Conservation (phyloP, 768 basidiomycete species). For the Pisolithus orientalis region DNA sequence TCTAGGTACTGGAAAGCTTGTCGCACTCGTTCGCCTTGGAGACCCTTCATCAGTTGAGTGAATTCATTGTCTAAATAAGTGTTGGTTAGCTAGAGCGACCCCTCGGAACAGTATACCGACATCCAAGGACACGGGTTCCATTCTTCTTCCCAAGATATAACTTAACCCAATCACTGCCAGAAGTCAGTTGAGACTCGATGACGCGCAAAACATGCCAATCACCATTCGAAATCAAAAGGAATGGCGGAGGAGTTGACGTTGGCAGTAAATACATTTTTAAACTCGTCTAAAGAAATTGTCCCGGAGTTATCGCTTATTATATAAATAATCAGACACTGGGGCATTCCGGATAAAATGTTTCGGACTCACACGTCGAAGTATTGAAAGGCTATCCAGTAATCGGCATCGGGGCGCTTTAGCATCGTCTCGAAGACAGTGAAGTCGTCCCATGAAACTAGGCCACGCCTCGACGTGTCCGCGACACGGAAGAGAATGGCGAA, state of each 20-base stretch:
- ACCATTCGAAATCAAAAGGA: constrained; percentile 96
- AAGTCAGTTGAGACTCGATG: constrained; percentile 1
- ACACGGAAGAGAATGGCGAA: constrained; percentile 88
- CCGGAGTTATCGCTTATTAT: constrained; percentile 77
- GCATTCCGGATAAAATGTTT: background rate
- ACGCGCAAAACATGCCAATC: constrained; percentile 9
- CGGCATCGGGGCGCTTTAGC: constrained; percentile 90
- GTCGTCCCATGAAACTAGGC: constrained; percentile 88
- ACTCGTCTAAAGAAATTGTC: constrained; percentile 88
- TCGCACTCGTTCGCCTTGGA: constrained; percentile 94
- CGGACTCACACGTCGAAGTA: constrained; percentile 86
- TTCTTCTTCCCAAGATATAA: constrained; percentile 92
- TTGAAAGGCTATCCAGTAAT: constrained; percentile 95
- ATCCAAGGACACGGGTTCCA: constrained; percentile 86
- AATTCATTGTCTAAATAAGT: constrained; percentile 77
- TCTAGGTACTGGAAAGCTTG: constrained; percentile 95
- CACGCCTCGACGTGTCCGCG: constrained; percentile 72
- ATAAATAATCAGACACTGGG: background rate
- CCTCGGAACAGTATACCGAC: constrained; percentile 39
- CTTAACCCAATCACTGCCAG: constrained; percentile 84
- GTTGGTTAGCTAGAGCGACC: constrained; percentile 5
- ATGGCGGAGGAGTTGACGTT: constrained; percentile 75
- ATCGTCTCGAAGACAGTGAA: constrained; percentile 93
- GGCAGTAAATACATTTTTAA: constrained; percentile 85
- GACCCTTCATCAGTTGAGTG: constrained; percentile 96